These are phyloP conservation scores for Petunia secreta DNA, from an alignment of 257 asterid species.

Conservation along the genomic window DNA sequence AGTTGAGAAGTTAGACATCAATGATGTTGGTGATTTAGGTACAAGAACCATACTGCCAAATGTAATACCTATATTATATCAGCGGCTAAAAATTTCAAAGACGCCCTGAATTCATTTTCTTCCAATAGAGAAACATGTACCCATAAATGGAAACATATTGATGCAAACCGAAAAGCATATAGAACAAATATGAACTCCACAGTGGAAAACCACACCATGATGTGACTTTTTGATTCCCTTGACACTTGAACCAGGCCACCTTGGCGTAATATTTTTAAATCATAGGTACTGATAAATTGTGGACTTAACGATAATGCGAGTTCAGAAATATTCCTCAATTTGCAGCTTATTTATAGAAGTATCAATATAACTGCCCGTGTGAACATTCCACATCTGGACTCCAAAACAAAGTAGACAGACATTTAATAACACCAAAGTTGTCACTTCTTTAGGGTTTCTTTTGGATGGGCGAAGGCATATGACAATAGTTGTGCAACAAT, in stretches of 20 bases:
- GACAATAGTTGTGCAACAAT: neutral
- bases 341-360: neutral
- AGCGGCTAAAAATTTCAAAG: neutral
- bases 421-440: neutral
- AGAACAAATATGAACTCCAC: neutral
- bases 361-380: neutral
- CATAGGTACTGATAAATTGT: neutral
- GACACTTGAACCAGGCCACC: constrained; percentile 6
- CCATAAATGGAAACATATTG: neutral
- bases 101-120: neutral
- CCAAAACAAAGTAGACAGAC: neutral
- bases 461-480: neutral
- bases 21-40: neutral
- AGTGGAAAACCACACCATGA: neutral
- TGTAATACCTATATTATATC: neutral
- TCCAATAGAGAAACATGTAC: neutral
- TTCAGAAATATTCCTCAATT: neutral
- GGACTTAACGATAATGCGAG: neutral
- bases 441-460: neutral
- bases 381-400: neutral
- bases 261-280: neutral
- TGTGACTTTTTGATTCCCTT: neutral
- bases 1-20: neutral
- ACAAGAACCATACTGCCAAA: neutral
- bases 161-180: neutral